Evolutionary conservation across 306 rosid genomes (phyloP).

Genomic region (Calophaca sinica): DNA sequence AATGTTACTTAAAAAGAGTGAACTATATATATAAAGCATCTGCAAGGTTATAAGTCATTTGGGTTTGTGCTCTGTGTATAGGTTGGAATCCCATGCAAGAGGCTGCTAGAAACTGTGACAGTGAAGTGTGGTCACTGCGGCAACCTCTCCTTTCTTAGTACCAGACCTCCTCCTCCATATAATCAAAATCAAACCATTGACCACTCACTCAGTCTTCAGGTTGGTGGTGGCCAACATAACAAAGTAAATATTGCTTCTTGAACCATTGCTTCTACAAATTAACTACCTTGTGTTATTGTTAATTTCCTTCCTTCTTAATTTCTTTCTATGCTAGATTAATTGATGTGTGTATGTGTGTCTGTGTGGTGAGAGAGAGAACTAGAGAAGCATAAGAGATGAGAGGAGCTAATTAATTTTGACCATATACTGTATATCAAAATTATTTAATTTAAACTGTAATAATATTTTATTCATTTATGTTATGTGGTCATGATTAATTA

Average conservation of each 20-base stretch:
- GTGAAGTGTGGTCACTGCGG: slow-evolving; percentile 97
- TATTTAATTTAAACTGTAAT: too few relatives aligned
- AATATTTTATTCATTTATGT: too few relatives aligned
- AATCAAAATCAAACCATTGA: slow-evolving; percentile 59
- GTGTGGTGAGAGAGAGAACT: too few relatives aligned
- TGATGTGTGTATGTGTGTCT: too few relatives aligned
- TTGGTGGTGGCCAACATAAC: background rate
- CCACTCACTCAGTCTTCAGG: slow-evolving; percentile 80
- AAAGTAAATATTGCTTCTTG: background rate
- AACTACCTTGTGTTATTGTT: background rate
- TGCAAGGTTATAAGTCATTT: background rate
- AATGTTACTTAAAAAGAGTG: slow-evolving; percentile 10
- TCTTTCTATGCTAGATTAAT: background rate
- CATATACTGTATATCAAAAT: too few relatives aligned
- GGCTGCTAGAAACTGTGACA: slow-evolving; percentile 86
- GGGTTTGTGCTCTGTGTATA: slow-evolving; percentile 27
- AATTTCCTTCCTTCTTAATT: background rate
- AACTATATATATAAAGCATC: background rate
- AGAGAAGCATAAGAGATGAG: too few relatives aligned
- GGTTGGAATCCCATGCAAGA: slow-evolving; percentile 94
- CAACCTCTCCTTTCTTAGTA: slow-evolving; percentile 88
- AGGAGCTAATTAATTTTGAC: background rate
- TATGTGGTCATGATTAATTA: too few relatives aligned
- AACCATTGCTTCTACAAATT: background rate
- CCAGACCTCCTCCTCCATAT: slow-evolving; percentile 63